Base-by-base conservation (phyloP, 2,329 filamentous ascomycete species). In the Talaromyces piceae region DNA sequence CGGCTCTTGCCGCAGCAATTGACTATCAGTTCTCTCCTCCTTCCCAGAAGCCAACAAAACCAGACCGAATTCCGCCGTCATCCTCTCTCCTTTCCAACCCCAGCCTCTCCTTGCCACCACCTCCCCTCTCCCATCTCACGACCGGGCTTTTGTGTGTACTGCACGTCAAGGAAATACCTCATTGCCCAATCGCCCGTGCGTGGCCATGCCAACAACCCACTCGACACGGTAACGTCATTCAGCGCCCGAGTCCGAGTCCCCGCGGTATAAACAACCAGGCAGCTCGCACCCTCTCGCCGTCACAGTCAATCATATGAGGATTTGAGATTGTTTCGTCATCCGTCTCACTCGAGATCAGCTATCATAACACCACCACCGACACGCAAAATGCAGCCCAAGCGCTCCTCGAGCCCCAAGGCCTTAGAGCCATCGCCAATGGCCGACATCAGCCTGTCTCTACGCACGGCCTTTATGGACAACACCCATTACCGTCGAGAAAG, bases 361-460 rank as follows among this genome's bases (percentile, higher is more conserved):
- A n/a, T n/a, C n/a, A n/a, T n/a, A n/a, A n/a, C n/a, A n/a, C n/a
- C n/a, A n/a, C 39, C 23, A 30, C 11, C 26, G 8, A 22, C 26
- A 7, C 2, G 13, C 5, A 54, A 11, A 51, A 55, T 56, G 55
- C 55, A 56, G 16, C 45, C 52, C 26, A 51, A 43, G 33, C 51
- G 41, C 28, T 23, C 53, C 37, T 43, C 48, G 30, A 51, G 33
- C 28, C 20, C 44, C 23, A 45, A 41, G 48, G 45, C 45, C 31
- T 50, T 60, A 20, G 53, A 56, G 27, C 58, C 59, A 47, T 57
- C 63, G 39, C 54, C 65, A 50, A 56, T 59, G 60, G 54, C 63
- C 50, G 50, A 64, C 56, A 62, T 63, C 45, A 59, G 60, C 47
- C 61, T 65, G 45, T 60, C 62, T 31, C 57, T 69, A 25, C 60